Conservation (phyloP, 805 yeast species). For the Candida argentea region DNA sequence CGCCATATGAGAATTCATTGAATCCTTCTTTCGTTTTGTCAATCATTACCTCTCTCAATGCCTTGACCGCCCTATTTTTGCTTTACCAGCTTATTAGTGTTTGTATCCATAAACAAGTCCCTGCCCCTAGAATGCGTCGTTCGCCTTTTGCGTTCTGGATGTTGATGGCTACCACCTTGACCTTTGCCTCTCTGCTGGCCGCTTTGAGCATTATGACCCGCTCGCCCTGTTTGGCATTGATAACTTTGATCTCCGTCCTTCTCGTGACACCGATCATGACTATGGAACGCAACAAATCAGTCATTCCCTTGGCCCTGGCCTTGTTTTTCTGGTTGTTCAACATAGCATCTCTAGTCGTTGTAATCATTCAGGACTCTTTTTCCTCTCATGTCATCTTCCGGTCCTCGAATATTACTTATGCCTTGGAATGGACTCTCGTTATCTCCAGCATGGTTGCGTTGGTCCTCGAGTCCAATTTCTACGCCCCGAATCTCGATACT, state of each 20-base stretch:
- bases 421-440: slow-evolving; percentile 6
- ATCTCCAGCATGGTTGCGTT: slow-evolving; percentile 7
- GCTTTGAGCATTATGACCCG: too few species aligned
- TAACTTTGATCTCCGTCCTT: slow-evolving; percentile 2
- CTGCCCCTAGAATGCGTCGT: too few species aligned
- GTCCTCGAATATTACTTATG: background rate
- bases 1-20: slow-evolving; percentile 11
- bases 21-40: slow-evolving; percentile 15
- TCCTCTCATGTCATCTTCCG: slow-evolving; percentile 10
- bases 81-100: slow-evolving; percentile 7
- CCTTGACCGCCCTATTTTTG: slow-evolving; percentile 7
- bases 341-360: slow-evolving; percentile 5
- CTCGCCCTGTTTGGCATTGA: slow-evolving; percentile 2
- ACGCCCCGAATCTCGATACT: slow-evolving; percentile 16
- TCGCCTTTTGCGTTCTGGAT: background rate
- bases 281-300: slow-evolving; percentile 13
- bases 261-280: slow-evolving; percentile 12
- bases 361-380: slow-evolving; percentile 11
- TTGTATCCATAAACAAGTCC: background rate
- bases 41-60: slow-evolving; percentile 5
- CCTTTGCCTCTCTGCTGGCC: slow-evolving; percentile 1
- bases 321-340: slow-evolving; percentile 15
- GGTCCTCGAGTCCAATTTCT: slow-evolving; percentile 10
- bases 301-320: slow-evolving; percentile 13
- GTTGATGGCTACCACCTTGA: too few species aligned